A percentile compares a stretch with the other conserved stretches of the same genome.
phyloP scores from a whole-genome alignment of 2,329 filamentous ascomycete species.

The Gnomoniopsis sp. region DNA sequence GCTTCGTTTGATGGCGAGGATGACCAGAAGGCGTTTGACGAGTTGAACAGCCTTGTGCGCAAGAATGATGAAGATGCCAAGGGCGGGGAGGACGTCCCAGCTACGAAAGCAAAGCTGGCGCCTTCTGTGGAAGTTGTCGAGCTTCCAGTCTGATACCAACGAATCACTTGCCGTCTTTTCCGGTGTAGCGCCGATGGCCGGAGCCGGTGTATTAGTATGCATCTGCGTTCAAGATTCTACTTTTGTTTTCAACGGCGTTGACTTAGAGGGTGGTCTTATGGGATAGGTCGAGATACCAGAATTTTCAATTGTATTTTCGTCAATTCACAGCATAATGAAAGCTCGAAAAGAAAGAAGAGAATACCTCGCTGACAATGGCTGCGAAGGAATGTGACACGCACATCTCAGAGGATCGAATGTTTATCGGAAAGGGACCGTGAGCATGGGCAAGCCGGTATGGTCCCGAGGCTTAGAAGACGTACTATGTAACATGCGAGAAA shows the following conservation, averaged over 20 bases:
- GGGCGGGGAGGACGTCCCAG: not conserved
- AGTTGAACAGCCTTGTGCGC: conserved; percentile 2
- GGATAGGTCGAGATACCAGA: not conserved
- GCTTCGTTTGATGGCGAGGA: conserved; percentile 12
- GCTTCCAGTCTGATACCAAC: not conserved
- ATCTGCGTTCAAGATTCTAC: not conserved
- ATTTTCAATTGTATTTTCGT: not conserved
- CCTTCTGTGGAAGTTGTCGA: not conserved
- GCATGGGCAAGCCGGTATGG: no score
- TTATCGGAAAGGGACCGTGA: no score
- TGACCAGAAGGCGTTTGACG: conserved; percentile 11
- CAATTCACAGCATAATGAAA: not conserved
- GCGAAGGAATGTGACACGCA: no score
- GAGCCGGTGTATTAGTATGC: not conserved
- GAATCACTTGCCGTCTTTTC: not conserved
- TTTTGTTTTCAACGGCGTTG: not conserved
- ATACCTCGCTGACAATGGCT: not conserved
- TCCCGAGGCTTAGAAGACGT: no score
- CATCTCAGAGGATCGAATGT: no score
- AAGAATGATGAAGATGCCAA: not conserved
- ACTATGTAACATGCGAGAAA: no score
- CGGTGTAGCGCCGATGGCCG: not conserved
- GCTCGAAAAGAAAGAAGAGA: not conserved
- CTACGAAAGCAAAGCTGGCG: not conserved
- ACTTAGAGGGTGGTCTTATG: not conserved